A percentile compares a stretch with the other conserved stretches of the same genome.
phyloP scores from a whole-genome alignment of 2,329 filamentous ascomycete genomes.

The Escovopsis weberi region DNA sequence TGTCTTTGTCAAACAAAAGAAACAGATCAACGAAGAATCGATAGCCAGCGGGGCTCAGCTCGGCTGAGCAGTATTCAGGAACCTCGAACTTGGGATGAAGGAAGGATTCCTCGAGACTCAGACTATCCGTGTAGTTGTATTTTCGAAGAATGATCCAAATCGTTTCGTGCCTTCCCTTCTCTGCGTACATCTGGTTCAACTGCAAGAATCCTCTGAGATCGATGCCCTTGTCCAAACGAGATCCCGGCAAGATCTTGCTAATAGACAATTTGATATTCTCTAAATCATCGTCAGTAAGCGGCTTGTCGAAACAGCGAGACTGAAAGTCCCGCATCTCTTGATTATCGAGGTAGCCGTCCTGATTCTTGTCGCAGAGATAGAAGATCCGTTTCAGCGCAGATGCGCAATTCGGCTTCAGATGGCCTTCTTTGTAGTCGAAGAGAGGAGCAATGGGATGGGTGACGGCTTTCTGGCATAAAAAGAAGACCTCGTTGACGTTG shows the following conservation, averaged over 20 bases:
- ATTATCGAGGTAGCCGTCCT: conserved; percentile 84
- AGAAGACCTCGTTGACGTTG: conserved; percentile 94
- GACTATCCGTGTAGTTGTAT: conserved; percentile 90
- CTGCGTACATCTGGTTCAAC: conserved; percentile 89
- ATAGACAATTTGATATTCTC: conserved; percentile 86
- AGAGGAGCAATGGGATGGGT: conserved; percentile 93
- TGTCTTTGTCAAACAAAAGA: conserved; percentile 89
- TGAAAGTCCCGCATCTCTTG: conserved; percentile 87
- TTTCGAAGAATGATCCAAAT: conserved; percentile 95
- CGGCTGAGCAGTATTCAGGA: conserved; percentile 78
- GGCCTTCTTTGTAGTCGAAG: conserved; percentile 87
- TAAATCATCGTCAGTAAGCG: conserved; percentile 65
- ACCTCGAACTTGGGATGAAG: conserved; percentile 91
- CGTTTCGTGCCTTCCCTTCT: conserved; percentile 94
- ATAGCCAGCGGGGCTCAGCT: conserved; percentile 87
- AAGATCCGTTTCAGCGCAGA: conserved; percentile 82
- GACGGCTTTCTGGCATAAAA: conserved; percentile 94
- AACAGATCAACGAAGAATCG: conserved; percentile 97
- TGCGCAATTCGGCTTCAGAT: conserved; percentile 77
- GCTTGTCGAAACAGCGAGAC: conserved; percentile 79
- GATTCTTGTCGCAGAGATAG: conserved; percentile 91
- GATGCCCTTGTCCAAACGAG: conserved; percentile 55
- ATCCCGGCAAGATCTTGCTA: conserved; percentile 48
- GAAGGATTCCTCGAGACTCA: conserved; percentile 83
- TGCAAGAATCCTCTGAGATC: conserved; percentile 73